Evolutionary conservation across 305 asterid species (phyloP).

Genomic region (Nicotiana rustica): DNA sequence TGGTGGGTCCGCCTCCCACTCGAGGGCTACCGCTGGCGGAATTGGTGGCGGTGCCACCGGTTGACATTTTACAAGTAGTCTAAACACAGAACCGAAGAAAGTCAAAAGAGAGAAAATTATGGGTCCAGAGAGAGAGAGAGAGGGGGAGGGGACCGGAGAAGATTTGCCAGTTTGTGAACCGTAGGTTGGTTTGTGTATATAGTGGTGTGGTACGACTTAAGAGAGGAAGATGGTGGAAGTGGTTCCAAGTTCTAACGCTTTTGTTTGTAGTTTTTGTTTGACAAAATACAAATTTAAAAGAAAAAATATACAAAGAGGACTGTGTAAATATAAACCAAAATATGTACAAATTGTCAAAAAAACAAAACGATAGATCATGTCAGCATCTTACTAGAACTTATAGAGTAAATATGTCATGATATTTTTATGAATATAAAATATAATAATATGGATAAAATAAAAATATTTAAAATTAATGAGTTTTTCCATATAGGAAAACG

Average conservation of each 20-base stretch:
- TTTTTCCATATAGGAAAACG: too few relatives aligned
- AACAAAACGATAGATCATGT: neutral
- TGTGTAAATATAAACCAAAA: neutral
- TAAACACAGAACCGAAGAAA: neutral
- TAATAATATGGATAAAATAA: too few relatives aligned
- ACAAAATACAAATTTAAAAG: neutral
- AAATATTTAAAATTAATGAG: too few relatives aligned
- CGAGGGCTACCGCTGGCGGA: slow-evolving; percentile 46
- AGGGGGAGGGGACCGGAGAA: slow-evolving; percentile 17
- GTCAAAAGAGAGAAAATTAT: slow-evolving; percentile 9
- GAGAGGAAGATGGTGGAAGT: neutral
- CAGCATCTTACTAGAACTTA: neutral
- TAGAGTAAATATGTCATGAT: neutral
- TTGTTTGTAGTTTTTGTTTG: too few relatives aligned
- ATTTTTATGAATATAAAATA: too few relatives aligned
- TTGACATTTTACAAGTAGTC: slow-evolving; percentile 47
- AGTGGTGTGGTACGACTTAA: too few relatives aligned
- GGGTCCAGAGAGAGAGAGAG: neutral
- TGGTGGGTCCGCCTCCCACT: slow-evolving; percentile 38
- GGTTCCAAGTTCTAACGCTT: too few relatives aligned
- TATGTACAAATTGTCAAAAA: neutral
- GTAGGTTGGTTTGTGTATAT: slow-evolving; percentile 50
- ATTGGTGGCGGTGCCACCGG: slow-evolving; percentile 48
- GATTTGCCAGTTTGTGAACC: slow-evolving; percentile 46
- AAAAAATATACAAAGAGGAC: too few relatives aligned